phyloP scores from a whole-genome alignment of 805 yeast genomes.

The Priceomyces medius region DNA sequence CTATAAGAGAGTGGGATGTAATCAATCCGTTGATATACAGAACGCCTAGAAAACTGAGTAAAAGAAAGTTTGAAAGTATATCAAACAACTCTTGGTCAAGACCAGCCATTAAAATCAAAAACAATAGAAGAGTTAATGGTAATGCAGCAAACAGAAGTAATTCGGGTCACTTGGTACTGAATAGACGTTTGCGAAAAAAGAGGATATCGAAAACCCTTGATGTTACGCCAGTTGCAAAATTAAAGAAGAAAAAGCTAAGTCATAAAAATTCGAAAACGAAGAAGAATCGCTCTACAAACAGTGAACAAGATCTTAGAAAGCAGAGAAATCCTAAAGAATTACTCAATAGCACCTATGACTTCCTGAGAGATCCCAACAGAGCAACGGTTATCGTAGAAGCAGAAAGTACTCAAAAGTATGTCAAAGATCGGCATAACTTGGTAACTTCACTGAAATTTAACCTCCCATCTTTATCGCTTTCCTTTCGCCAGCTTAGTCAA shows the following conservation, averaged over 20 bases:
- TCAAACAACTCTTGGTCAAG: no score
- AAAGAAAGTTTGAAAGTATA: not conserved
- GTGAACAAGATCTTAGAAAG: no score
- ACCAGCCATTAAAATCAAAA: no score
- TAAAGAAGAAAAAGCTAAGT: slow-evolving; percentile 1
- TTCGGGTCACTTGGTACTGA: no score
- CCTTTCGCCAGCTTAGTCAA: not conserved
- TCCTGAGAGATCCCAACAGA: slow-evolving; percentile 26
- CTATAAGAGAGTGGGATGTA: slow-evolving; percentile 15
- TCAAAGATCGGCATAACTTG: slow-evolving; percentile 5
- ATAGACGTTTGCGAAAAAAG: no score
- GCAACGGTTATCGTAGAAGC: slow-evolving; percentile 35
- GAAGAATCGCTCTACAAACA: no score
- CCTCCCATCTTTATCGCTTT: not conserved
- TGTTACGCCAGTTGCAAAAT: not conserved
- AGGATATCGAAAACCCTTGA: not conserved
- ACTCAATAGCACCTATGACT: slow-evolving; percentile 11
- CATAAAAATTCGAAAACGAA: not conserved
- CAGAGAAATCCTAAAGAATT: slow-evolving; percentile 7
- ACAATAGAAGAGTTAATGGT: no score
- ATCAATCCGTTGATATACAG: slow-evolving; percentile 17
- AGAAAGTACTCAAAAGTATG: slow-evolving; percentile 25
- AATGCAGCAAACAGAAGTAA: no score
- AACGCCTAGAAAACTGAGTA: not conserved
- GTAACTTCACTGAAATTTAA: not conserved